These are phyloP conservation scores for Phytophthora lateralis DNA, from an alignment of 352 stramenopile genomes.

Conservation along the genomic window DNA sequence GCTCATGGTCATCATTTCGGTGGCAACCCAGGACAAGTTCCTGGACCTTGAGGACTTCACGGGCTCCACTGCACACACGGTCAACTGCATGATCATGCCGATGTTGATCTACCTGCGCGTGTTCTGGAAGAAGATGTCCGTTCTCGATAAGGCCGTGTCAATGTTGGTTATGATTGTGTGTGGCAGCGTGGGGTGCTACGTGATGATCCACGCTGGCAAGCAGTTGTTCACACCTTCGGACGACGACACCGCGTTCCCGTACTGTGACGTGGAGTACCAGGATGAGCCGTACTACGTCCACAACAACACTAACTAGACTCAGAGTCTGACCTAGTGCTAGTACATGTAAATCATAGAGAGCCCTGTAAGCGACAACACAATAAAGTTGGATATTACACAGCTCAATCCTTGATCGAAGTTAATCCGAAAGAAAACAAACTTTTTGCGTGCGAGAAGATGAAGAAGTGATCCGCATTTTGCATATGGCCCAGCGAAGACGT, in stretches of 20 bases:
- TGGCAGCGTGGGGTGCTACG: constrained; percentile 46
- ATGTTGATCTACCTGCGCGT: constrained; percentile 55
- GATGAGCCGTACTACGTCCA: constrained; percentile 26
- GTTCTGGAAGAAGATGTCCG: constrained; percentile 41
- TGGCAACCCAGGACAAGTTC: constrained; percentile 22
- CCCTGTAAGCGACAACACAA: neutral
- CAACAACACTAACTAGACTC: constrained; percentile 20
- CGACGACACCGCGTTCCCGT: constrained; percentile 19
- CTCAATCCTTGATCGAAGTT: neutral
- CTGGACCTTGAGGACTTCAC: constrained; percentile 42
- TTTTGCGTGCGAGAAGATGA: no score
- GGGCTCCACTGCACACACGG: constrained; percentile 45
- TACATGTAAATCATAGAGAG: constrained; percentile 7
- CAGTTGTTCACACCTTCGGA: constrained; percentile 35
- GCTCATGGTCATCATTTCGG: constrained; percentile 18
- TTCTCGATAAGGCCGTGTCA: constrained; percentile 47
- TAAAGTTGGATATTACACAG: constrained; percentile 1
- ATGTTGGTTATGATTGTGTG: constrained; percentile 51
- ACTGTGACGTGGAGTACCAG: constrained; percentile 20
- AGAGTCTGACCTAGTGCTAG: neutral
- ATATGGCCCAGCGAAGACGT: no score
- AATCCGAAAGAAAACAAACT: no score
- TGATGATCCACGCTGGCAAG: constrained; percentile 51
- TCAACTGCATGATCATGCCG: constrained; percentile 59
- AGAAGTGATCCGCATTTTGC: no score